Evolutionary conservation across 495 filamentous ascomycete species (phyloP), one percentile per base, ranked within the genome.

Genomic region (Penicillium canariense): DNA sequence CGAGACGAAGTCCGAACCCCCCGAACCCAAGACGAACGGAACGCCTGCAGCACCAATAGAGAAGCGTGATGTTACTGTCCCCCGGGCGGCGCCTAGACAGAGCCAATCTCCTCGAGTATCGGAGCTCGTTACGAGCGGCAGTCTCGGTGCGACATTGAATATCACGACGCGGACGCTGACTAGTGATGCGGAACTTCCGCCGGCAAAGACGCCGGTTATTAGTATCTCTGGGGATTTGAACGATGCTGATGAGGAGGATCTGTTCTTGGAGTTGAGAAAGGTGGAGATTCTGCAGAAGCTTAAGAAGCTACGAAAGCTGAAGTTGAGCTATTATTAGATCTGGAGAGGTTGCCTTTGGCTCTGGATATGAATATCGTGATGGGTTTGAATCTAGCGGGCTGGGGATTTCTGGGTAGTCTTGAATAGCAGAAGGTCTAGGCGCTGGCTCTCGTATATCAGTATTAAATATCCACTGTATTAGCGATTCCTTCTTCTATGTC

Each of bases 231-330:
- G 51, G 35, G 68, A 76, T 42, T 42, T 77, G 38, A 65, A 72
- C 23, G 70, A 68, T 23, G 68, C 67, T 0, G 74, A 77, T 51
- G 72, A 77, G 38, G 72, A 77, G 42, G 69, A 75, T 49, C 55
- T 75, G 51, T 66, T 68, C 23, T 45, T 75, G 43, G 72, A 77
- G 48, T 36, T 77, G 17, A 63, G 72, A 22, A 71, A 68, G 48
- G 54, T 77, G 46, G 72, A 77, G 59, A 71, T 77, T 39, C 39
- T 75, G 47, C 72, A 75, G 59, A 66, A 62, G 56, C 50, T 77
- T 34, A 75, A 72, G 66, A 69, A 60, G 30, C 17, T 72, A 44
- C 52, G 55, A 17, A 75, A 70, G 50, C 46, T 60, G 0, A 66
- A 65, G 55, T 45, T 61, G 17, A 50, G 45, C 3, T 67, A 59